A percentile compares a stretch with the other conserved stretches of the same genome.
Evolutionary conservation across 176 grass and related monocot genomes (phyloP).

Genomic region (Zoysia pacifica): DNA sequence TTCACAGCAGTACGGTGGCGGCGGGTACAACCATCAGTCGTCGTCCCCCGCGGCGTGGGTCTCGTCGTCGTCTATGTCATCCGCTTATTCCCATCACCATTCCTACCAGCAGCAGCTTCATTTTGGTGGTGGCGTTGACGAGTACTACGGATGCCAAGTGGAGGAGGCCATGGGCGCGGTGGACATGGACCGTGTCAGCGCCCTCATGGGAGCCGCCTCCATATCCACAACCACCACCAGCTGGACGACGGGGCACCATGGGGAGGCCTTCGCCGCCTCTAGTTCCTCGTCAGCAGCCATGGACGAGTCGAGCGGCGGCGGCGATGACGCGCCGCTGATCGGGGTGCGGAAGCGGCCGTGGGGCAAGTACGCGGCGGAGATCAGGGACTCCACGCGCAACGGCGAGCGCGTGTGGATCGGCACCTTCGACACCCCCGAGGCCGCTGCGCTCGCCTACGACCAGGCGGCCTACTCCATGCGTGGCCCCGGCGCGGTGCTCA

Average conservation of each 20-base stretch:
- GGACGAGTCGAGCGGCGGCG: slow-evolving; percentile 10
- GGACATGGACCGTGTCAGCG: no score
- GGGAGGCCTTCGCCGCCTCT: not conserved
- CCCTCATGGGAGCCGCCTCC: no score
- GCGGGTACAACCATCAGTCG: no score
- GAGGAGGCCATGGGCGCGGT: no score
- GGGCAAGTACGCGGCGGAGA: slow-evolving; percentile 99
- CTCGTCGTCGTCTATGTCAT: no score
- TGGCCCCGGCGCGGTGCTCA: slow-evolving; percentile 54
- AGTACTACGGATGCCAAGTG: no score
- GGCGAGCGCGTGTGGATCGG: slow-evolving; percentile 64
- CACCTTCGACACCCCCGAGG: slow-evolving; percentile 58
- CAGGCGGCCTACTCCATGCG: slow-evolving; percentile 61
- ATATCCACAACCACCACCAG: not conserved
- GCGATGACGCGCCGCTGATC: slow-evolving; percentile 43
- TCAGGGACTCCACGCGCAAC: slow-evolving; percentile 61
- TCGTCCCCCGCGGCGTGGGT: no score
- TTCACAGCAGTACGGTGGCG: no score
- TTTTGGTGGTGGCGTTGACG: no score
- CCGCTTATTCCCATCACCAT: no score
- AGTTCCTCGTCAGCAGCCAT: not conserved
- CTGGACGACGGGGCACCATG: no score
- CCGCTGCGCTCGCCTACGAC: slow-evolving; percentile 60
- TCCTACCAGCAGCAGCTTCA: no score
- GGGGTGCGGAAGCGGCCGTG: slow-evolving; percentile 74